A percentile compares a stretch with the other conserved stretches of the same genome.
These are phyloP conservation scores for Fomitopsis pulvina DNA, from an alignment of 768 basidiomycete genomes.

Conservation along the genomic window DNA sequence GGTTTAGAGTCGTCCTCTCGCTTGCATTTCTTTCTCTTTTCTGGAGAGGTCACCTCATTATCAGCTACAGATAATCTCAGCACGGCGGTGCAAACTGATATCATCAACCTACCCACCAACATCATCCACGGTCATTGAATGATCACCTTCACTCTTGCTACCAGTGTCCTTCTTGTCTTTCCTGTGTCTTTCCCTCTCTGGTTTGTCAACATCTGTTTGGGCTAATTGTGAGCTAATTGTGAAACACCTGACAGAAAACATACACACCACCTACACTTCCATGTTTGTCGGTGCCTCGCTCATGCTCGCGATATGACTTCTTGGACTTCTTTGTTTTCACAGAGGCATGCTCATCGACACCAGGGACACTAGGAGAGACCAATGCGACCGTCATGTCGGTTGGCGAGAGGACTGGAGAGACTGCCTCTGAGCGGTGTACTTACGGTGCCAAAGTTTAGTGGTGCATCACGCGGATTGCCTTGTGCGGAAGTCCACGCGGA, in stretches of 20 bases:
- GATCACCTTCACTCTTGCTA: not conserved
- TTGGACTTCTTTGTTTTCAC: slow-evolving; percentile 14
- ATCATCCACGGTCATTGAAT: not conserved
- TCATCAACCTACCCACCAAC: not conserved
- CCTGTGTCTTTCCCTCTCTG: slow-evolving; percentile 9
- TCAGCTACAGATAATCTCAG: not conserved
- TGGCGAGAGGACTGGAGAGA: not conserved
- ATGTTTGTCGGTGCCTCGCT: slow-evolving; percentile 5
- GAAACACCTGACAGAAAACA: slow-evolving; percentile 5
- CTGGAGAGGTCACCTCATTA: not conserved
- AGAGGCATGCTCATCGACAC: not conserved
- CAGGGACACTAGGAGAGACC: too few relatives aligned
- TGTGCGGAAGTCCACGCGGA: not conserved
- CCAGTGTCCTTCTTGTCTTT: not conserved
- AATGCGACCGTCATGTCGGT: not conserved
- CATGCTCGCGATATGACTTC: slow-evolving; percentile 6
- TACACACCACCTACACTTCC: slow-evolving; percentile 17
- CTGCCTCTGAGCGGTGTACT: too few relatives aligned
- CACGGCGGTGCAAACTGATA: too few relatives aligned
- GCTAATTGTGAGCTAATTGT: not conserved
- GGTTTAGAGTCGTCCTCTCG: slow-evolving; percentile 25
- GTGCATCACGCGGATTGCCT: too few relatives aligned
- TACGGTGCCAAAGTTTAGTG: too few relatives aligned
- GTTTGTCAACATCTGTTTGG: not conserved
- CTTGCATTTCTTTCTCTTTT: slow-evolving; percentile 29